phyloP scores from a whole-genome alignment of 169 alveolate genomes.

The Plasmodium knowlesi region DNA sequence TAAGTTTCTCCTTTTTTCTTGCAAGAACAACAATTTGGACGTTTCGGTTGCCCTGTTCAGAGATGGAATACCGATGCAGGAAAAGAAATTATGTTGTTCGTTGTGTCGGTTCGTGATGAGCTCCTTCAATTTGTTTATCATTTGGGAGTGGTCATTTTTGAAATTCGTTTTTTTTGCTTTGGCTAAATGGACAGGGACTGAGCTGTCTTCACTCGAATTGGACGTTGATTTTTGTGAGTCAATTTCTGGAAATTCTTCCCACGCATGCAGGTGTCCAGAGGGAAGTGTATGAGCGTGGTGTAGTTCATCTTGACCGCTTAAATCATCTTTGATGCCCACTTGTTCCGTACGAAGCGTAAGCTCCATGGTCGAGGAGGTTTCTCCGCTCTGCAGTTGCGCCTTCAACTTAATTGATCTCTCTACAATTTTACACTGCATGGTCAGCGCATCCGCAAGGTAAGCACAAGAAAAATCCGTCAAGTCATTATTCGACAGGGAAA shows the following conservation, averaged over 20 bases:
- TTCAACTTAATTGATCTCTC: background rate
- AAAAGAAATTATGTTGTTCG: conserved; percentile 37
- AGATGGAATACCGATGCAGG: conserved; percentile 17
- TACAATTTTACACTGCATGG: conserved; percentile 4
- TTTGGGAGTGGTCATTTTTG: background rate
- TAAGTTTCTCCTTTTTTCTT: conserved; percentile 32
- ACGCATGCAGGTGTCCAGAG: background rate
- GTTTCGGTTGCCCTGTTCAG: conserved; percentile 52
- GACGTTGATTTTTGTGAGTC: background rate
- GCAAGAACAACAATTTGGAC: conserved; percentile 23
- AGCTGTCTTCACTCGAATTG: background rate
- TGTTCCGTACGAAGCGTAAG: background rate
- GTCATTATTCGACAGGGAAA: conserved; percentile 12
- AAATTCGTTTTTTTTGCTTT: background rate
- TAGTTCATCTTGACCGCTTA: background rate
- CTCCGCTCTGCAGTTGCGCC: background rate
- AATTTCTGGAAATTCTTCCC: background rate
- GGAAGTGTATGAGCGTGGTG: background rate
- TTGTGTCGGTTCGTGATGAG: conserved; percentile 32
- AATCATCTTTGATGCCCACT: background rate
- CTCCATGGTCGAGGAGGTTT: background rate
- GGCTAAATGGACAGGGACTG: background rate
- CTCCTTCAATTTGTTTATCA: background rate
- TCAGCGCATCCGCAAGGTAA: conserved; percentile 28
- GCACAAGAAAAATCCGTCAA: conserved; percentile 12